Base-by-base conservation (phyloP, 768 basidiomycete genomes). In the Tricholoma saponaceum region DNA sequence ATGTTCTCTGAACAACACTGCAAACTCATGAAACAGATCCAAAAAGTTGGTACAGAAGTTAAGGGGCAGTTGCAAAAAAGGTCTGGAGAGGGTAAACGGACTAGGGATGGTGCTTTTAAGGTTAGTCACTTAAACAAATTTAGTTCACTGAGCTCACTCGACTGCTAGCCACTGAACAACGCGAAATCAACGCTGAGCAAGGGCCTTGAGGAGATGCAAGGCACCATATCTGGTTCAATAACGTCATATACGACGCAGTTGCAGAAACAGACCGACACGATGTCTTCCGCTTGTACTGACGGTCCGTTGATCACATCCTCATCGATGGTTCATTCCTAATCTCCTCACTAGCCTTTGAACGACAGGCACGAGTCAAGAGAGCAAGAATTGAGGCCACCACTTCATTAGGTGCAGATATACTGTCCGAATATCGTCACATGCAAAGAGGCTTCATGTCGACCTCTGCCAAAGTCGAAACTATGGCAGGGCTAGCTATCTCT, bases 371-470 rank as follows among this genome's bases (percentile, higher is more conserved):
- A 54, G 79, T 83, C 14, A 93, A 93, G 66, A 80, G 85, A 50
- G 84, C 84, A 37, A 81, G 90, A 43, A 64, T 86, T 2, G 88
- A 90, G 52, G 77, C 79, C 9, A 84, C 82, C 18, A 73, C 76
- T 41, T 67, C 73, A 3, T 71, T 89, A 64, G 72, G 71, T 28
- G 69, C 74, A 4, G 79, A 83, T 30, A 64, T 83, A 32, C 79
- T 84, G 60, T 74, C 78, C 30, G 79, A 84, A 51, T 82, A 82
- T 63, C 76, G 76, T 22, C 70, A 74, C 54, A 63, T 85, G 55
- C 82, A 85, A 58, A 74, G 77, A 12, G 78, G 77, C 9, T 64
- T 86, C 16, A 71, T 76, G 20, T 80, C 84, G 1, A 76, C 77
- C 32, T 80, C 83, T 14, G 75, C 76, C 49, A 75, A 78, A n/a